Evolutionary conservation across 78 protist genomes (phyloP).

Genomic region (Creolimax fragrantissima): DNA sequence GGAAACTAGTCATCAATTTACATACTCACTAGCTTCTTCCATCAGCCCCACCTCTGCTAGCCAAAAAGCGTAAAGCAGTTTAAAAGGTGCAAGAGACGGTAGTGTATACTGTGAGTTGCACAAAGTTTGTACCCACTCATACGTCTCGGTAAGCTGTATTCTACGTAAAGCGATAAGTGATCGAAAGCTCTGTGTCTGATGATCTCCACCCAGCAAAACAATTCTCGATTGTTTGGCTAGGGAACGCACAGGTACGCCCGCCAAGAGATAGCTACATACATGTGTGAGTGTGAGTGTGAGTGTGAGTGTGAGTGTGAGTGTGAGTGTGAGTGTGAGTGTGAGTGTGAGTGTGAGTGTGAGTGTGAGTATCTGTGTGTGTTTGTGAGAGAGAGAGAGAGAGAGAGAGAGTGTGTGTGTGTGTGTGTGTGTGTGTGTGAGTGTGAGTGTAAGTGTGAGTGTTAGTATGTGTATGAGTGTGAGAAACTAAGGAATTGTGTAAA

Average conservation of each 20-base stretch:
- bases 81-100: neutral
- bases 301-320: too few relatives aligned
- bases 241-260: neutral
- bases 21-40: neutral
- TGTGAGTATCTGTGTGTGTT: too few relatives aligned
- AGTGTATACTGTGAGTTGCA: neutral
- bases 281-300: too few relatives aligned
- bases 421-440: too few relatives aligned
- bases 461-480: too few relatives aligned
- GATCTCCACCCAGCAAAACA: neutral
- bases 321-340: too few relatives aligned
- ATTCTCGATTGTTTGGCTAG: neutral
- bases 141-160: neutral
- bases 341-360: too few relatives aligned
- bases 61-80: neutral
- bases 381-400: too few relatives aligned
- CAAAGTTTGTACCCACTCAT: neutral
- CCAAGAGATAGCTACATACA: neutral
- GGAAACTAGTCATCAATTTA: neutral
- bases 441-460: too few relatives aligned
- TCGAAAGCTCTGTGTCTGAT: neutral
- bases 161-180: neutral
- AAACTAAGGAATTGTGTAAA: too few relatives aligned
- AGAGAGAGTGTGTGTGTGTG: too few relatives aligned
- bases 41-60: neutral